Evolutionary conservation across 2,329 filamentous ascomycete genomes (phyloP).

Genomic region (Clonostachys sp.): DNA sequence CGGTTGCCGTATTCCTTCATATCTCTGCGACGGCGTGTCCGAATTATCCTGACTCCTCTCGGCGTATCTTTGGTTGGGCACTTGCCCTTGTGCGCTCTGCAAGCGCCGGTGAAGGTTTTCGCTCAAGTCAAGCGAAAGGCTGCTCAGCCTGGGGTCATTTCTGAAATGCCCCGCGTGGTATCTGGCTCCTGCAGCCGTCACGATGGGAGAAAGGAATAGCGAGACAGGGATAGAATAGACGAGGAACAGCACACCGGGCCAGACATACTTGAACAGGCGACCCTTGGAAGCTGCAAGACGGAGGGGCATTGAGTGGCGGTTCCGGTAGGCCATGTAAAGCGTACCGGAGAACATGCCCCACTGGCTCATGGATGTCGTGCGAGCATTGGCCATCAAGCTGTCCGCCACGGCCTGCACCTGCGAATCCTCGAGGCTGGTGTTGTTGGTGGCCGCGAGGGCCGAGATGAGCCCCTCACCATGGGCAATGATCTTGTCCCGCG

Average conservation of each 20-base stretch:
- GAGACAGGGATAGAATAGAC: not conserved
- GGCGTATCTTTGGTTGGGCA: too few relatives aligned
- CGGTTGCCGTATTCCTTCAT: too few relatives aligned
- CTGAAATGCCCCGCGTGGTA: not conserved
- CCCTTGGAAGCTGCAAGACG: not conserved
- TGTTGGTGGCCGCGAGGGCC: not conserved
- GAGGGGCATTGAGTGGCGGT: not conserved
- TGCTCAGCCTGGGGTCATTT: not conserved
- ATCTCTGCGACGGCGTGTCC: too few relatives aligned
- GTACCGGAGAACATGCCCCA: not conserved
- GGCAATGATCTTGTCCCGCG: not conserved
- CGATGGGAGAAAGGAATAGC: slow-evolving; percentile 1
- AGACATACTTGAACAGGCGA: not conserved
- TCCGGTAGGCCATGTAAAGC: not conserved
- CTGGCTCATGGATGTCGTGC: not conserved
- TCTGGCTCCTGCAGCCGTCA: not conserved
- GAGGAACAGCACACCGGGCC: not conserved
- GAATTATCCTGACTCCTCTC: too few relatives aligned
- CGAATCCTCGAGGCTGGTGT: not conserved
- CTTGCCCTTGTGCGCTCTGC: too few relatives aligned
- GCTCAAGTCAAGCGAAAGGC: not conserved
- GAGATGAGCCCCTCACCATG: slow-evolving; percentile 1
- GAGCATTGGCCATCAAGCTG: not conserved
- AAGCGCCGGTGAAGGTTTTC: too few relatives aligned
- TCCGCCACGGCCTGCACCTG: slow-evolving; percentile 3